Evolutionary conservation across 371 early-diverging fungal species (phyloP).

Genomic region (Mortierella sp.): DNA sequence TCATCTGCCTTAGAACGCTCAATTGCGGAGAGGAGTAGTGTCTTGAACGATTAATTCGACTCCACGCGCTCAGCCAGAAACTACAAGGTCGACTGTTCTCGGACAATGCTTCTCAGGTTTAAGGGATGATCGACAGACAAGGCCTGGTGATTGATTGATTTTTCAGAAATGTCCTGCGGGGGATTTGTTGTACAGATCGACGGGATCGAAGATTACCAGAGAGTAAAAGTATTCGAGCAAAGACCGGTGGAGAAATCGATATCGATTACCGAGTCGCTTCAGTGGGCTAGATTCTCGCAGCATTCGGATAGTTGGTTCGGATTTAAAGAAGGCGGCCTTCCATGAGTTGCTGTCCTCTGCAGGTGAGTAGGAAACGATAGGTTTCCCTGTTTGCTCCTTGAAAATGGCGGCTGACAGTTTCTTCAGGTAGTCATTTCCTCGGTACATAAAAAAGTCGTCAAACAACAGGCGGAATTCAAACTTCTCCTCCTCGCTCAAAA

Average conservation of each 20-base stretch:
- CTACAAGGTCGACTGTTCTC: neutral
- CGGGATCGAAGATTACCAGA: neutral
- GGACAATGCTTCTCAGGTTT: neutral
- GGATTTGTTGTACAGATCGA: neutral
- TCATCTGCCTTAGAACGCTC: neutral
- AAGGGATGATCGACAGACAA: too few species aligned
- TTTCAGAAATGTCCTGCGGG: neutral
- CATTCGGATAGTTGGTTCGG: neutral
- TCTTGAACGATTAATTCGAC: neutral
- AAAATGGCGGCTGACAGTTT: conserved; percentile 1
- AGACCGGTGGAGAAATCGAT: conserved; percentile 8
- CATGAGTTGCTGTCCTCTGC: neutral
- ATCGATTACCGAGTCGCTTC: neutral
- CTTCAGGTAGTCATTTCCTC: neutral
- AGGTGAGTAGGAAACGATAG: neutral
- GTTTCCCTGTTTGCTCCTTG: neutral
- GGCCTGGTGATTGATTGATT: neutral
- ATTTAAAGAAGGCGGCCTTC: neutral
- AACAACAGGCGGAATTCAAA: neutral
- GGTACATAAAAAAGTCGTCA: neutral
- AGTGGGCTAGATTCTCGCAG: neutral
- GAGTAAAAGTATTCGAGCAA: conserved; percentile 8
- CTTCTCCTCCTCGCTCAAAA: neutral
- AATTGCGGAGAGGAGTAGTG: neutral
- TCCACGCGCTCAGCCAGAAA: neutral